Evolutionary conservation across 2,329 filamentous ascomycete genomes (phyloP), one percentile per base, ranked within the genome.

Genomic region (Botrytis squamosa): DNA sequence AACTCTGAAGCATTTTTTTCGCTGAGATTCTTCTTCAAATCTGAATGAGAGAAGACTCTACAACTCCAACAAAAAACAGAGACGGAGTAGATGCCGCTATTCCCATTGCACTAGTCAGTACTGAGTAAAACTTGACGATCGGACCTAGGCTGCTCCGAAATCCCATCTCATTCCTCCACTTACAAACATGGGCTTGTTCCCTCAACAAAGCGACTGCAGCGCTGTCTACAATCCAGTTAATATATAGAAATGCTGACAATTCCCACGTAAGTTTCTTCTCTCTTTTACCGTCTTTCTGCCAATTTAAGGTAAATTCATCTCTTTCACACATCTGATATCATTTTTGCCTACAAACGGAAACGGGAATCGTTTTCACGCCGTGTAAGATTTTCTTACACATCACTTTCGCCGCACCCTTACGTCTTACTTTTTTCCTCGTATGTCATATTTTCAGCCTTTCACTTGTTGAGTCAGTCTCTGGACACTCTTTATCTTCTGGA

Each of bases 111-210:
- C 65, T 67, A 67, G 46, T 55, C n/a, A 33, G 29, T 10, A 66
- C 29, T 38, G 36, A 46, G 44, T 14, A 66, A n/a, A 33, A 36
- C 46, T 49, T 67, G 46, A 67, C 44, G 42, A 67, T 36, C 44
- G 22, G 33, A 33, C 33, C 25, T 22, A n/a, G n/a, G 18, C 33
- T 67, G 25, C 65, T 55, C 65, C 65, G 65, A 55, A 67, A 22
- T 40, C 22, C 46, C 44, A 55, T 25, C 33, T n/a, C 46, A 67
- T 55, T 55, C 65, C 65, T 67, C 65, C 46, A 67, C 46, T 40
- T 49, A 67, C 10, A 36, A 55, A 29, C 36, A n/a, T 40, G 46
- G 38, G 46, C 46, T 67, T 46, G 64, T 67, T 40, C 22, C 40
- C 62, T 52, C 29, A 67, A 52, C 65, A 67, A 55, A 55, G 33